phyloP scores from a whole-genome alignment of 2,329 filamentous ascomycete species.

The Paecilomyces variotii region DNA sequence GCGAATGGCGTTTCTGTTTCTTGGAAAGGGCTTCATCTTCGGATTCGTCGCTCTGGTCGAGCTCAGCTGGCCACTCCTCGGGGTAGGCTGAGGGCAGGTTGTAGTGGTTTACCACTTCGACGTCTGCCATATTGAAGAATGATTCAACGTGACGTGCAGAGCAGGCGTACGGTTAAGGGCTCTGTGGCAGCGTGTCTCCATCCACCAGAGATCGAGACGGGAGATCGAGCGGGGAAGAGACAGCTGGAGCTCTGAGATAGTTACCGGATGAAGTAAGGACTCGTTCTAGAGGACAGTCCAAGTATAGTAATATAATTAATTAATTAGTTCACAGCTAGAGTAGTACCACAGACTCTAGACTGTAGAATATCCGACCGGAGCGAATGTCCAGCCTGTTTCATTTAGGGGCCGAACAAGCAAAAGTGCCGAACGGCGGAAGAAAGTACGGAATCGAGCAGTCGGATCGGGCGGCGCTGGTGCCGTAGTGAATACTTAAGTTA shows the following conservation, averaged over 20 bases:
- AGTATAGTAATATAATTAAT: too few species aligned
- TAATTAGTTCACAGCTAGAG: too few species aligned
- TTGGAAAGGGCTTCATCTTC: constrained; percentile 44
- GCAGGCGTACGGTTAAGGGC: neutral
- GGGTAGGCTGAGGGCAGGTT: constrained; percentile 72
- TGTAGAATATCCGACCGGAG: neutral
- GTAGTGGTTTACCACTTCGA: constrained; percentile 84
- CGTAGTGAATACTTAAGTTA: neutral
- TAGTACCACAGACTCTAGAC: too few species aligned
- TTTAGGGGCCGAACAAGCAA: neutral
- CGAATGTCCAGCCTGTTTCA: neutral
- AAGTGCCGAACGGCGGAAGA: constrained; percentile 12
- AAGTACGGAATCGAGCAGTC: constrained; percentile 7
- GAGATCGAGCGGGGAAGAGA: neutral
- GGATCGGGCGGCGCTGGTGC: constrained; percentile 13
- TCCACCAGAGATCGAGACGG: neutral
- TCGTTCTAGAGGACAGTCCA: neutral
- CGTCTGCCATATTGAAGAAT: constrained; percentile 51
- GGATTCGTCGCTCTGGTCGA: constrained; percentile 62
- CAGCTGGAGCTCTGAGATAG: neutral
- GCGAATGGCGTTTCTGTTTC: constrained; percentile 49
- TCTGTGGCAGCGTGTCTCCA: neutral
- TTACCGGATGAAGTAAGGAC: neutral
- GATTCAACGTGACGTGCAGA: neutral
- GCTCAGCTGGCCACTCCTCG: constrained; percentile 76